phyloP scores from a whole-genome alignment of 2,329 filamentous ascomycete genomes.

The Neoarthrinium moseri region DNA sequence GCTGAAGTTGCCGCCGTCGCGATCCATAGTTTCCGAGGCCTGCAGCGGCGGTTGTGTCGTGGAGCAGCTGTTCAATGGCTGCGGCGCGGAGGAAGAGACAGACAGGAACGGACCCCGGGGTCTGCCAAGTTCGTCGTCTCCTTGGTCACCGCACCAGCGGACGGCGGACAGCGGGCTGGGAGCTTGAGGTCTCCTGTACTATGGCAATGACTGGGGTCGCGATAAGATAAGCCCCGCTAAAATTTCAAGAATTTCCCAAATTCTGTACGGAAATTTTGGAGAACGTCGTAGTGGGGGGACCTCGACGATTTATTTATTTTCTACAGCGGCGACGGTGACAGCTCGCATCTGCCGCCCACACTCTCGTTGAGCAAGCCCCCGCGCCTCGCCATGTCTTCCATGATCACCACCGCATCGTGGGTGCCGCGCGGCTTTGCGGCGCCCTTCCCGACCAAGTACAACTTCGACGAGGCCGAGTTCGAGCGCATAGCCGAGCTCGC shows the following conservation, averaged over 20 bases:
- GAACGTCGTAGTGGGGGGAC: background rate
- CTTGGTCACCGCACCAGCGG: too few species aligned
- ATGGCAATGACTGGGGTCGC: background rate
- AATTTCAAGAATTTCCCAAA: slow-evolving; percentile 12
- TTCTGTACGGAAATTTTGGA: slow-evolving; percentile 13
- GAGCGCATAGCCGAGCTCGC: slow-evolving; percentile 73
- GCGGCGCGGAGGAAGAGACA: background rate
- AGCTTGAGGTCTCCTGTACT: background rate
- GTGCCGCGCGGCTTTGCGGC: slow-evolving; percentile 75
- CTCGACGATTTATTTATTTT: too few species aligned
- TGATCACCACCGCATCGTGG: slow-evolving; percentile 77
- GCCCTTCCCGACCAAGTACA: slow-evolving; percentile 72
- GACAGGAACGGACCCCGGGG: background rate
- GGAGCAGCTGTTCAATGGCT: background rate
- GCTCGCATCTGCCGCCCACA: slow-evolving; percentile 17
- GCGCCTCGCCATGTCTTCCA: slow-evolving; percentile 50
- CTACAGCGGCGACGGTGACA: too few species aligned
- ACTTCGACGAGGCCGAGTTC: slow-evolving; percentile 74
- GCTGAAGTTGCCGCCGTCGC: slow-evolving; percentile 36
- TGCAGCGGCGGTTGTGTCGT: background rate
- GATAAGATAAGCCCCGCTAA: slow-evolving; percentile 19
- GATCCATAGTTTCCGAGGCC: slow-evolving; percentile 23
- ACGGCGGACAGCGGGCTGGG: too few species aligned
- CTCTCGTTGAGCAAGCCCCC: too few species aligned
- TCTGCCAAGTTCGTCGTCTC: too few species aligned